These are phyloP conservation scores for Syncephalis fuscata DNA, from an alignment of 371 early-diverging fungal species.

Conservation along the genomic window DNA sequence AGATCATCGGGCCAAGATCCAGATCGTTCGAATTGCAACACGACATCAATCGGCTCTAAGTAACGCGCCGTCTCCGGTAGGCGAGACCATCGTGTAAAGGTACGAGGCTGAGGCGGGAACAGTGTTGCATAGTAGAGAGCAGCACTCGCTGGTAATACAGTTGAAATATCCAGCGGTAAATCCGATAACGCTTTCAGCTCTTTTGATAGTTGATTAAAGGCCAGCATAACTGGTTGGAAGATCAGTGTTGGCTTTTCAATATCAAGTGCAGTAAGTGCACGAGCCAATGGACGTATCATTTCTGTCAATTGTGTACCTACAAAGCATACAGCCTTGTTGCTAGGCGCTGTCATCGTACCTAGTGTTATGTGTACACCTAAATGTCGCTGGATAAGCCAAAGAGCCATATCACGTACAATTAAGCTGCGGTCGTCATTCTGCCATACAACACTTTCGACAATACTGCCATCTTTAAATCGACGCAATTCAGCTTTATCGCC, in stretches of 20 bases:
- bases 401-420: constrained; percentile 65
- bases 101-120: constrained; percentile 59
- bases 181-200: constrained; percentile 38
- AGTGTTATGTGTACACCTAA: constrained; percentile 15
- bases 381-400: constrained; percentile 56
- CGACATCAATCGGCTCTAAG: constrained; percentile 54
- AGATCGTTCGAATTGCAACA: constrained; percentile 71
- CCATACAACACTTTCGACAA: constrained; percentile 71
- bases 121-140: constrained; percentile 60
- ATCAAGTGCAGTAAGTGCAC: constrained; percentile 22
- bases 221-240: constrained; percentile 57
- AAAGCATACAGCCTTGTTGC: constrained; percentile 29
- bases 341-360: constrained; percentile 11
- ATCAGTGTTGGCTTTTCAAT: constrained; percentile 19
- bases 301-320: constrained; percentile 53
- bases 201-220: constrained; percentile 49
- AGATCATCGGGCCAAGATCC: constrained; percentile 83
- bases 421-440: constrained; percentile 43
- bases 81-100: constrained; percentile 17
- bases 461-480: constrained; percentile 78
- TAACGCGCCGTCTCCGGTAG: constrained; percentile 33
- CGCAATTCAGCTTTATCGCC: constrained; percentile 67
- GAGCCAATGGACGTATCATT: constrained; percentile 28
- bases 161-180: constrained; percentile 61
- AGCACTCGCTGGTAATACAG: constrained; percentile 41